phyloP scores from a whole-genome alignment of 805 yeast species.

The Cyberlindnera mrakii region DNA sequence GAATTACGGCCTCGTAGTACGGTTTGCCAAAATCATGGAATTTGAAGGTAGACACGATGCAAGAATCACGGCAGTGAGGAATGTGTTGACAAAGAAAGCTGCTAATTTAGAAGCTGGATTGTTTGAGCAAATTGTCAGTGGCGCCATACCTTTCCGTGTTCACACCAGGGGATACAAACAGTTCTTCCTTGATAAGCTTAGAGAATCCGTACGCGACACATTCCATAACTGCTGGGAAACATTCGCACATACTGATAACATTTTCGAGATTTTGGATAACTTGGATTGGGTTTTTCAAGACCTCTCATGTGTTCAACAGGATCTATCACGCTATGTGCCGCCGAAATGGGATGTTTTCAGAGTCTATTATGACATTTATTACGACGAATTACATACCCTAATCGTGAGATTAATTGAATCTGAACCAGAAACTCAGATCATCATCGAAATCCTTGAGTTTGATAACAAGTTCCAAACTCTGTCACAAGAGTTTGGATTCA shows the following conservation, averaged over 20 bases:
- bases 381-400: constrained; percentile 54
- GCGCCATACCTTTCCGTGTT: constrained; percentile 36
- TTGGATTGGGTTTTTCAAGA: constrained; percentile 84
- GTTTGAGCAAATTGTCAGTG: constrained; percentile 34
- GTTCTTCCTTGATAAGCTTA: constrained; percentile 53
- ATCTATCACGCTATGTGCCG: constrained; percentile 59
- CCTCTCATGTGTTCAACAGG: constrained; percentile 55
- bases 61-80: constrained; percentile 35
- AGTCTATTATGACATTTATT: constrained; percentile 60
- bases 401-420: constrained; percentile 56
- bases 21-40: constrained; percentile 72
- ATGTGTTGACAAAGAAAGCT: constrained; percentile 23
- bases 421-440: constrained; percentile 75
- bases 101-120: constrained; percentile 22
- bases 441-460: constrained; percentile 69
- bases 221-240: constrained; percentile 60
- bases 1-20: constrained; percentile 60
- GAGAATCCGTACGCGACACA: constrained; percentile 55
- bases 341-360: constrained; percentile 65
- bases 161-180: constrained; percentile 53
- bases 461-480: constrained; percentile 61
- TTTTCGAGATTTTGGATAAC: constrained; percentile 58
- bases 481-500: constrained; percentile 44
- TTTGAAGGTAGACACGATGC: constrained; percentile 76
- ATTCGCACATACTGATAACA: constrained; percentile 34